Conservation (phyloP, 257 asterid genomes). For the Apocynum venetum region DNA sequence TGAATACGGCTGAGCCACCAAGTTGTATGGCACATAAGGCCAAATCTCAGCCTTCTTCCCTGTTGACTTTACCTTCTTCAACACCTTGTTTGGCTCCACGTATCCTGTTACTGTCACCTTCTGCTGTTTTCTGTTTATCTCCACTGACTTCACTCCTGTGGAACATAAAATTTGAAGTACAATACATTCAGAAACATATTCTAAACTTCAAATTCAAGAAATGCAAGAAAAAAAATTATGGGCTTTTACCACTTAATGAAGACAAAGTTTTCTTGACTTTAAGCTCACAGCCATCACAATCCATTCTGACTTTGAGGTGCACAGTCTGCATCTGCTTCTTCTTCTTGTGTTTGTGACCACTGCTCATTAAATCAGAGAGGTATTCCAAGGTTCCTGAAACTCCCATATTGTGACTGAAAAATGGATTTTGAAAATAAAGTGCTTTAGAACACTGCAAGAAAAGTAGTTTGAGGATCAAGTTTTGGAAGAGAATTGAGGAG, state of each 20-base stretch:
- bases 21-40: slow-evolving; percentile 83
- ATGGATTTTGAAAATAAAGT: no score
- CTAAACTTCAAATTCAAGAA: not conserved
- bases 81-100: slow-evolving; percentile 61
- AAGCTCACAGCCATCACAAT: slow-evolving; percentile 90
- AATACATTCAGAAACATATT: no score
- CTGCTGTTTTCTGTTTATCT: slow-evolving; percentile 73
- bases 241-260: slow-evolving; percentile 54
- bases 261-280: slow-evolving; percentile 79
- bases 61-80: slow-evolving; percentile 73
- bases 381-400: slow-evolving; percentile 69
- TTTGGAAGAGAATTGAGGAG: not conserved
- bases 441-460: not conserved
- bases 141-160: slow-evolving; percentile 77
- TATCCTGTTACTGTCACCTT: slow-evolving; percentile 79
- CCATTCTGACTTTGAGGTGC: slow-evolving; percentile 84
- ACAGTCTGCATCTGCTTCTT: slow-evolving; percentile 68
- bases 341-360: slow-evolving; percentile 47
- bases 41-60: slow-evolving; percentile 87
- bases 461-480: slow-evolving; percentile 3
- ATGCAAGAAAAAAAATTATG: not conserved
- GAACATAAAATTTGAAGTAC: not conserved
- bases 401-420: slow-evolving; percentile 39
- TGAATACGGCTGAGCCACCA: slow-evolving; percentile 87
- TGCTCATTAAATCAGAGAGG: slow-evolving; percentile 65